Percentiles rank a stretch among this genome's conserved stretches.
Conservation (phyloP, 192 early-diverging fungal species). For the Backusella parvicylindrica region DNA sequence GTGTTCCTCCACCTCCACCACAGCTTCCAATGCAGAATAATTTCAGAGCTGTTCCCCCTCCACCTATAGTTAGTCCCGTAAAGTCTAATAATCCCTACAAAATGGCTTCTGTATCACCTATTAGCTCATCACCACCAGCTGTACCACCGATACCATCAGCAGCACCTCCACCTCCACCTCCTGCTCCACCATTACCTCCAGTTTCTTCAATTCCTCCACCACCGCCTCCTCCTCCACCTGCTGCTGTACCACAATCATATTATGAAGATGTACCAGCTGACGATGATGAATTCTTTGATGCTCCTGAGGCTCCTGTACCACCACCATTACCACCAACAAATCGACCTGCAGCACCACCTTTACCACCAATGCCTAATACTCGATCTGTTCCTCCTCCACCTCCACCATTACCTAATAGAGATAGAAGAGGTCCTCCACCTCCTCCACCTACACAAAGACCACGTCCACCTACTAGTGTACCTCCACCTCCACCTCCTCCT, state of each 20-base stretch:
- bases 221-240: constrained; percentile 10
- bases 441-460: constrained; percentile 31
- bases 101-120: constrained; percentile 17
- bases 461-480: constrained; percentile 25
- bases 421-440: constrained; percentile 33
- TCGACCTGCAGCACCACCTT: constrained; percentile 11
- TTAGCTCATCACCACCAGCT: background rate
- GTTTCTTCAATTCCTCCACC: background rate
- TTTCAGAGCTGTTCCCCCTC: background rate
- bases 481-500: constrained; percentile 21
- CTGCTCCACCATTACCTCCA: background rate
- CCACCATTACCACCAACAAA: constrained; percentile 4
- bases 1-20: background rate
- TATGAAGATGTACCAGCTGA: background rate
- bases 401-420: constrained; percentile 24
- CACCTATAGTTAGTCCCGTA: background rate
- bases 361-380: constrained; percentile 18
- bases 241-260: background rate
- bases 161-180: background rate
- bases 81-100: constrained; percentile 28
- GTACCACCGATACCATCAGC: background rate
- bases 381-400: constrained; percentile 20
- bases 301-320: constrained; percentile 8
- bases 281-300: constrained; percentile 22
- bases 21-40: background rate